These are phyloP conservation scores for Volutella citrinella DNA, from an alignment of 2,329 filamentous ascomycete genomes.

Conservation along the genomic window DNA sequence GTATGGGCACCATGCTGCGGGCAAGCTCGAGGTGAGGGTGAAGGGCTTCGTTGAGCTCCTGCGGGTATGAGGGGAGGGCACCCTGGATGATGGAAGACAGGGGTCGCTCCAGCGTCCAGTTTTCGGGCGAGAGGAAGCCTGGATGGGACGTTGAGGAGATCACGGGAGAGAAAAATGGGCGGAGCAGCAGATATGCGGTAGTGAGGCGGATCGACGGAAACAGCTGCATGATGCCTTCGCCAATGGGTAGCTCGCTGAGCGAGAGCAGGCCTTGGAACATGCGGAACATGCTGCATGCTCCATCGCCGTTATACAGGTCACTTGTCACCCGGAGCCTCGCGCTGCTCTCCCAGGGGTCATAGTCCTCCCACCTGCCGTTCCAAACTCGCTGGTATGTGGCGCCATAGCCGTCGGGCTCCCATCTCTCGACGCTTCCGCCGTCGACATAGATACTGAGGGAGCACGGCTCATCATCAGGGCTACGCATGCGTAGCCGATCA, in stretches of 20 bases:
- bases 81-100: constrained; percentile 60
- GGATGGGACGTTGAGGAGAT: constrained; percentile 37
- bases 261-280: constrained; percentile 78
- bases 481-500: constrained; percentile 54
- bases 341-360: constrained; percentile 71
- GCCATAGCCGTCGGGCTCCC: constrained; percentile 62
- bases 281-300: constrained; percentile 70
- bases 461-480: constrained; percentile 50
- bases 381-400: constrained; percentile 66
- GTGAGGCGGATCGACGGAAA: constrained; percentile 69
- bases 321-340: constrained; percentile 60
- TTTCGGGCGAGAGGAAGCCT: constrained; percentile 40
- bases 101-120: constrained; percentile 51
- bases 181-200: constrained; percentile 71
- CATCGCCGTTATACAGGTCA: constrained; percentile 71
- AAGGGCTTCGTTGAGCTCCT: constrained; percentile 62
- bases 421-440: constrained; percentile 64
- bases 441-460: constrained; percentile 59
- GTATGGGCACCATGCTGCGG: constrained; percentile 66
- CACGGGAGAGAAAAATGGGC: constrained; percentile 64
- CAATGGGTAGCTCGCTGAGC: constrained; percentile 61
- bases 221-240: constrained; percentile 68
- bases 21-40: constrained; percentile 68
- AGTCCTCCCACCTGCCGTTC: constrained; percentile 68
- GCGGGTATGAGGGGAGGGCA: constrained; percentile 62